Evolutionary conservation across 2,329 filamentous ascomycete species (phyloP), one percentile per base, ranked within the genome.

Genomic region (Clonostachys byssicola): DNA sequence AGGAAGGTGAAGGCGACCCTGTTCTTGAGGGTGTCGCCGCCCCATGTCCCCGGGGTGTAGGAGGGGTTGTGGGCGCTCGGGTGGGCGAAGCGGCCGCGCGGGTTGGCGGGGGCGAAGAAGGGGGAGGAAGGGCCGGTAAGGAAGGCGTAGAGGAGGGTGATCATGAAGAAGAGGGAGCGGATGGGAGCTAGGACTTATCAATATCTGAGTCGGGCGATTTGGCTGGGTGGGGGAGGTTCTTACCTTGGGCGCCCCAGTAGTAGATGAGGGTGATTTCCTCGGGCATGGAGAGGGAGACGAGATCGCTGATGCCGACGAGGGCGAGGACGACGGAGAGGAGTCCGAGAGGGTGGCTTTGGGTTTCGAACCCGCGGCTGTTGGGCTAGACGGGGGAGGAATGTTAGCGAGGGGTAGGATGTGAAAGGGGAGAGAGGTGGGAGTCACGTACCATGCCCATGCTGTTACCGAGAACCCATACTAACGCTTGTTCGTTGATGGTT

Each of bases 391-490:
- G 23, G 23, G 8, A 30, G 23, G 2, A 30, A 30, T 30, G 23
- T 30, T 30, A 30, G 23, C 23, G 23, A 30, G 23, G 20, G 23
- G 9, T 30, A 9, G 23, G 23, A 30, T 39, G 12, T 45, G 17
- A 45, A 16, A 38, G 34, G 36, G 13, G 35, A 23, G 35, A 23
- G 35, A 12, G 34, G n/a, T n/a, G 17, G 18, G 33, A 36, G 36
- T n/a, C 10, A 59, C 75, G 49, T 75, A 92, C 89, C 63, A 96
- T 79, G 56, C 85, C 82, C 83, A 95, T 88, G 46, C 88, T 83
- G 66, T 95, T 87, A 47, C 90, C 90, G 23, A 96, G 71, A 33
- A 96, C 78, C 56, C 83, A 89, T 43, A 96, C 88, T 18, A 95
- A 66, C 45, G 86, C 83, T 59, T 95, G 89, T 60, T 92, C 86